These are phyloP conservation scores for Crithidia sp. DNA, from an alignment of 208 protist species.

Conservation along the genomic window DNA sequence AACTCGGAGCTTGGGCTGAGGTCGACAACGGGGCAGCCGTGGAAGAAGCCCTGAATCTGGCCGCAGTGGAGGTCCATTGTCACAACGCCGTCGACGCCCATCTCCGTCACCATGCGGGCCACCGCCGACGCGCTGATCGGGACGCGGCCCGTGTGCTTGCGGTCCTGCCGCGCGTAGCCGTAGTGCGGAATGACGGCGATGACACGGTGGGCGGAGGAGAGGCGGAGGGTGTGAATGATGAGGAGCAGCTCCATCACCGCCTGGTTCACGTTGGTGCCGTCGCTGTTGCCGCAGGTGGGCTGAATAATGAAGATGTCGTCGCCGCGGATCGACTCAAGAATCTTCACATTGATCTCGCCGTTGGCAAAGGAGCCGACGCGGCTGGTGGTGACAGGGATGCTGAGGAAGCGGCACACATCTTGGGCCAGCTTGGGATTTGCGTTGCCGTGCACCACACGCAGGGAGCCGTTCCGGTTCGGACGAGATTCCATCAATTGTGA, in stretches of 20 bases:
- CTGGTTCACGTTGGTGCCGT: conserved; percentile 87
- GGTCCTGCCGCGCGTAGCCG: conserved; percentile 96
- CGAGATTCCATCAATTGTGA: conserved; percentile 18
- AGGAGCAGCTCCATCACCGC: conserved; percentile 96
- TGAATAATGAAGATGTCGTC: conserved; percentile 97
- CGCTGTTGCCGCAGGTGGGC: conserved; percentile 90
- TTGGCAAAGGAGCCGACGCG: conserved; percentile 87
- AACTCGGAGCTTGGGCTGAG: conserved; percentile 90
- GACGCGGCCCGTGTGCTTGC: conserved; percentile 94
- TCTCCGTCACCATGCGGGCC: conserved; percentile 92
- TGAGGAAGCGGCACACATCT: conserved; percentile 75
- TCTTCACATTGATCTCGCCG: conserved; percentile 88
- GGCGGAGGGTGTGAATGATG: conserved; percentile 93
- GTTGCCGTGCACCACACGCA: conserved; percentile 87
- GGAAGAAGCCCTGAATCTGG: conserved; percentile 97
- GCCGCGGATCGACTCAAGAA: conserved; percentile 87
- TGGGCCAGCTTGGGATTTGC: conserved; percentile 88
- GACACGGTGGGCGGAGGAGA: conserved; percentile 89
- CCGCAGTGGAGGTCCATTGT: conserved; percentile 95
- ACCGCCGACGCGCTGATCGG: conserved; percentile 96
- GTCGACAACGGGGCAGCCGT: conserved; percentile 93
- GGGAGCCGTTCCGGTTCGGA: conserved; percentile 61
- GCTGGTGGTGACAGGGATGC: conserved; percentile 72
- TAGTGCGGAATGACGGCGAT: conserved; percentile 97
- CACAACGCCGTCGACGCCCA: conserved; percentile 92